Evolutionary conservation across 345 rosid genomes (phyloP).

Genomic region (Euclidium syriacum): DNA sequence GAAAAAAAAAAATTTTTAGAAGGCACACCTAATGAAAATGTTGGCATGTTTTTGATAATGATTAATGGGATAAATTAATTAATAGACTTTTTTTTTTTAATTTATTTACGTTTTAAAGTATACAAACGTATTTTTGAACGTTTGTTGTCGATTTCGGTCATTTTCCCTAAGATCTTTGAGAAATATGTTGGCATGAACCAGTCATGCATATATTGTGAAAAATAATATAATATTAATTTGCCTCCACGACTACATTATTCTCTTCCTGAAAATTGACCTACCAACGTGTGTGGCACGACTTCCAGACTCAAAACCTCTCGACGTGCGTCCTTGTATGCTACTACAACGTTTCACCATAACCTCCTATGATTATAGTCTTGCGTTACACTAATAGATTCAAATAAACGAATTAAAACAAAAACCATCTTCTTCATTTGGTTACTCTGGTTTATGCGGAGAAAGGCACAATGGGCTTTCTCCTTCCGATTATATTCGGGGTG

Average conservation of each 20-base stretch:
- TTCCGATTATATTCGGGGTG: constrained; percentile 15
- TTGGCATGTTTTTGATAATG: no score
- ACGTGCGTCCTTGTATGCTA: constrained; percentile 27
- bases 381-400: background rate
- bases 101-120: no score
- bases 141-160: no score
- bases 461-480: constrained; percentile 1
- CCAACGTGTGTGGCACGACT: constrained; percentile 29
- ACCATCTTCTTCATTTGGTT: background rate
- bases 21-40: no score
- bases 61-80: no score
- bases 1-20: no score
- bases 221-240: background rate
- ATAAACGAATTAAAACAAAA: background rate
- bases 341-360: constrained; percentile 18
- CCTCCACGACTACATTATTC: constrained; percentile 22
- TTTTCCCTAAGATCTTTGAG: no score
- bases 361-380: constrained; percentile 4
- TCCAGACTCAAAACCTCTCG: constrained; percentile 8
- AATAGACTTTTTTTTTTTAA: no score
- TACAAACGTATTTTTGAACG: no score
- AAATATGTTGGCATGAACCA: constrained; percentile 6
- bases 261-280: constrained; percentile 9
- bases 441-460: background rate
- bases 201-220: constrained; percentile 18